Evolutionary conservation across 768 basidiomycete species (phyloP).

Genomic region (Xerocomellus intermedius): DNA sequence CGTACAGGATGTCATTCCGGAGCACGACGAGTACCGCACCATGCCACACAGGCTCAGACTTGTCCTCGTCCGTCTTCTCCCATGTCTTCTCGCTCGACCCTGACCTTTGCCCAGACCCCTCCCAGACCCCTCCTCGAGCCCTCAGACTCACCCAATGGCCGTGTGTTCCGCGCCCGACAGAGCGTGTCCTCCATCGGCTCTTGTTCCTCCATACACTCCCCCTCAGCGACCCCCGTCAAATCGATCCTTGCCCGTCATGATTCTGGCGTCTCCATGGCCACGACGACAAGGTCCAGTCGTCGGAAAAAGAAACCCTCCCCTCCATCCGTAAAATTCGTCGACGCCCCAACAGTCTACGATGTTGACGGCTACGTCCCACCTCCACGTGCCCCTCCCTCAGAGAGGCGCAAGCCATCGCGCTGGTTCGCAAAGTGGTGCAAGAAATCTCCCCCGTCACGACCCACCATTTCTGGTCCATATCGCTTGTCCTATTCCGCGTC

Average conservation of each 20-base stretch:
- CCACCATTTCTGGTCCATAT: slow-evolving; percentile 34
- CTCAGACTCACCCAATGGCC: slow-evolving; percentile 15
- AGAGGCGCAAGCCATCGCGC: slow-evolving; percentile 2
- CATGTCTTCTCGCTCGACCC: slow-evolving; percentile 9
- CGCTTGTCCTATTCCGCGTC: slow-evolving; percentile 30
- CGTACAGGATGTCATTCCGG: slow-evolving; percentile 30
- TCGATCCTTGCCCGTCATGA: slow-evolving; percentile 58
- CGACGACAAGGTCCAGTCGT: slow-evolving; percentile 25
- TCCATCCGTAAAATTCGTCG: slow-evolving; percentile 67
- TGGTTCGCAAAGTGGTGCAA: slow-evolving; percentile 33
- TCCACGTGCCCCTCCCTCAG: slow-evolving; percentile 16
- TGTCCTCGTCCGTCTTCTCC: slow-evolving; percentile 26
- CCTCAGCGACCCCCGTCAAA: slow-evolving; percentile 35
- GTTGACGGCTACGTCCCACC: slow-evolving; percentile 15
- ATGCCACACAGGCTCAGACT: slow-evolving; percentile 33
- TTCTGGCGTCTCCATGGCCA: slow-evolving; percentile 46
- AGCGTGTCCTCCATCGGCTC: slow-evolving; percentile 41
- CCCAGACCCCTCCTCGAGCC: no score
- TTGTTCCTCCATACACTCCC: slow-evolving; percentile 30
- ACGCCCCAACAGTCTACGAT: slow-evolving; percentile 61
- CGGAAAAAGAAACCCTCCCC: slow-evolving; percentile 33
- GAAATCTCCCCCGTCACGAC: slow-evolving; percentile 23
- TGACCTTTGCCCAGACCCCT: slow-evolving; percentile 18
- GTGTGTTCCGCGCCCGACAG: slow-evolving; percentile 29
- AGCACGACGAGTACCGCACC: slow-evolving; percentile 26